These are phyloP conservation scores for Oryza coarctata DNA, from an alignment of 176 grass and related monocot genomes.

Conservation along the genomic window DNA sequence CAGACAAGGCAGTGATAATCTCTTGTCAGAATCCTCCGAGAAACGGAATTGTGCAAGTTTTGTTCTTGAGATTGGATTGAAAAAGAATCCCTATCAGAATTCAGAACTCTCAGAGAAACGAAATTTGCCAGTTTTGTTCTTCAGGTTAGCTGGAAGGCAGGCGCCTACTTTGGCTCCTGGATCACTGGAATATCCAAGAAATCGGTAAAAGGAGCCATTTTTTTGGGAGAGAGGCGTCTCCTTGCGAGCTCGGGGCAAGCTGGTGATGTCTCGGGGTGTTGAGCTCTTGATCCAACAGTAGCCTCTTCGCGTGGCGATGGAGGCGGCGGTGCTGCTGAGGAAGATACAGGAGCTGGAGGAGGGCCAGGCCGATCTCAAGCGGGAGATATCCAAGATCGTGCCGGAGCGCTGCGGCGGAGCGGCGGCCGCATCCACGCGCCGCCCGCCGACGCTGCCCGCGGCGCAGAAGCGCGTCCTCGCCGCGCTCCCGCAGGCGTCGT, in stretches of 20 bases:
- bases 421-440: conserved; percentile 24
- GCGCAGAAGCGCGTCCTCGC: conserved; percentile 30
- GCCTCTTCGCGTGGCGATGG: conserved; percentile 32
- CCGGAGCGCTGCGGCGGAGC: conserved; percentile 17
- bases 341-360: conserved; percentile 70
- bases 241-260: neutral
- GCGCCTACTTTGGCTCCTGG: neutral
- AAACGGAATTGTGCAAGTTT: conserved; percentile 5
- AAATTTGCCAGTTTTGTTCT: neutral
- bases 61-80: neutral
- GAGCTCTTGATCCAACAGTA: conserved; percentile 19
- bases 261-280: neutral
- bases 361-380: conserved; percentile 62
- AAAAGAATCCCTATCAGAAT: too few species aligned
- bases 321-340: conserved; percentile 51
- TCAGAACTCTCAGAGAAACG: neutral
- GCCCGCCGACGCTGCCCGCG: conserved; percentile 4
- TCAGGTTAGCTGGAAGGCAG: neutral
- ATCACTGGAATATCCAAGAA: neutral
- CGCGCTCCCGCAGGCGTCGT: conserved; percentile 20
- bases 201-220: neutral
- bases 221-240: conserved; percentile 4
- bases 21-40: neutral
- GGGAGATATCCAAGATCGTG: conserved; percentile 54
- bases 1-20: too few species aligned